Conservation (phyloP, 2,329 filamentous ascomycete genomes). For the Macroventuria anomochaeta region DNA sequence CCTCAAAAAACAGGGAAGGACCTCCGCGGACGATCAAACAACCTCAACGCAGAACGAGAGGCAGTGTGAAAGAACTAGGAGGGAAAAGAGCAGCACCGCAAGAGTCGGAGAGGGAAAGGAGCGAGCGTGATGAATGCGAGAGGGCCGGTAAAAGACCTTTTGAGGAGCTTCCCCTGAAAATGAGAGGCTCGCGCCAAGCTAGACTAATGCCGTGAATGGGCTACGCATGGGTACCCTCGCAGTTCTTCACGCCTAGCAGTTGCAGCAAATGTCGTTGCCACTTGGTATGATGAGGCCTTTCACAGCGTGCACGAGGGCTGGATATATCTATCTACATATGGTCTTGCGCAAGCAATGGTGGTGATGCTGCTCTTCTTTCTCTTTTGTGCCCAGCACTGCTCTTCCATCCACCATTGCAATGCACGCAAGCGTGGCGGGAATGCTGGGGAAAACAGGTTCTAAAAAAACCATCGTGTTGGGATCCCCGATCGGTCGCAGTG, state of each 20-base stretch:
- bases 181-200: conserved; percentile 36
- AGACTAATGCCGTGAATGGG: conserved; percentile 31
- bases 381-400: conserved; percentile 10
- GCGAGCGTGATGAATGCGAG: conserved; percentile 41
- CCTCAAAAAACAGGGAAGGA: conserved; percentile 22
- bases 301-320: conserved; percentile 2
- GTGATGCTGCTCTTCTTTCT: conserved; percentile 11
- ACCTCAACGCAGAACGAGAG: conserved; percentile 40
- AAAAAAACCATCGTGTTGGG: conserved; percentile 23
- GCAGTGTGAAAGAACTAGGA: conserved; percentile 32
- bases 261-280: conserved; percentile 27
- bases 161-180: conserved; percentile 43
- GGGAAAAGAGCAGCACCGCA: conserved; percentile 22
- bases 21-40: conserved; percentile 20
- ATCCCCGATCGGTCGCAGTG: conserved; percentile 26
- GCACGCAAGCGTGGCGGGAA: conserved; percentile 16
- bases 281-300: conserved; percentile 9
- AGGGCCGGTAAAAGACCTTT: conserved; percentile 40
- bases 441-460: conserved; percentile 25
- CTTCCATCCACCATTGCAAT: not conserved
- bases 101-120: conserved; percentile 34
- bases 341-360: not conserved
- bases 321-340: not conserved
- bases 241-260: conserved; percentile 26
- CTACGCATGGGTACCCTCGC: conserved; percentile 35